Base-by-base conservation (phyloP, 2,329 filamentous ascomycete genomes). In the Trichoderma polysporum region DNA sequence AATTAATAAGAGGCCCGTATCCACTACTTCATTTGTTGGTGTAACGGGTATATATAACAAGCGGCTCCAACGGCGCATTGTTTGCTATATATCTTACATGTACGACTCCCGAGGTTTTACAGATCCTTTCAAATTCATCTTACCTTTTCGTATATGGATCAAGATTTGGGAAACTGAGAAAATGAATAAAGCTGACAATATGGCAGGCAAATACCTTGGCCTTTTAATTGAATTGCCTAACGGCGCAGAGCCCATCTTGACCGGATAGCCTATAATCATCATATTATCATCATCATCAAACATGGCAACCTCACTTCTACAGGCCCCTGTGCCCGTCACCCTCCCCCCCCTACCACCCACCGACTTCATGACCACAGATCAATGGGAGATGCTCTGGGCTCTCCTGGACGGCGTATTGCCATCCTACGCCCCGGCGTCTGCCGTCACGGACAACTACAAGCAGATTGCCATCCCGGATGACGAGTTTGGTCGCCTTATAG, bases 341-440 rank as follows among this genome's bases (percentile, higher is more conserved):
- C 67, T 78, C 53, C 76, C 76, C 9, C 68, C 71, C 3, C 63
- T 67, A 53, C 77, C 77, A 31, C 45, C 73, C 37, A 50, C 65
- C 49, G 72, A 76, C 68, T 83, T 81, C 72, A 82, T 85, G 71
- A 79, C 75, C 47, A 76, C 80, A 57, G 74, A 77, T 19, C 83
- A 87, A 77, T 89, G 86, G 87, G 74, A 79, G 45, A 82, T 84
- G 2, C 73, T 88, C 49, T 79, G 83, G 70, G 79, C 86, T 2
- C 76, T 89, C 7, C 75, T 88, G 47, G 86, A 89, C 70, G 85
- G 83, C n/a, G 76, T 86, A 19, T 77, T 92, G 35, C 88, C 90
- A 2, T 83, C 88, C 22, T 81, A 91, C 68, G 81, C 80, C 22
- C 74, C 80, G 15, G 77, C 80, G 15, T 77, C 80, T 19, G 71